Evolutionary conservation across 1,284 basidiomycete genomes (phyloP), one percentile per base, ranked within the genome.

Genomic region (Austropuccinia psidii): DNA sequence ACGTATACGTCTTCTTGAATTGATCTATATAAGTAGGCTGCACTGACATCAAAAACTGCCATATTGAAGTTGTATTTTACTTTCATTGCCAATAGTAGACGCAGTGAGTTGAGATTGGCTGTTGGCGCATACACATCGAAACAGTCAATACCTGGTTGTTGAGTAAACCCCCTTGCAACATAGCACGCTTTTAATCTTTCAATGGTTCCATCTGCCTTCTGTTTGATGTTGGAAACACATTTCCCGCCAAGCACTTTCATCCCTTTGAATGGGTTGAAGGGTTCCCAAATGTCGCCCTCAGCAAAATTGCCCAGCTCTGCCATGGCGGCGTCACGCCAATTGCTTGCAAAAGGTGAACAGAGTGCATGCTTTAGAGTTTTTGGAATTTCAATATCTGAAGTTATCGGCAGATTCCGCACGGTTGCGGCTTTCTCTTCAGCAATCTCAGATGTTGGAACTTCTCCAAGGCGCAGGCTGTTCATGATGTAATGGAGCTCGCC

Each of bases 11-110:
- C n/a, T 54, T 69, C 54, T 13, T 57, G 11, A 6, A 69, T 55
- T 8, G 50, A 45, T 11, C 68, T 72, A n/a, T 72, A 57, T 5
- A 50, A 33, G 33, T 72, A 72, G 0, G 68, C 68, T 19, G 57
- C 41, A 24, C 27, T 47, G 7, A 72, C 45, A 21, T 72, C 57
- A 52, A 72, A 72, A 3, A 21, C 21, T 3, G 15, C 4, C 2
- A 43, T 45, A 7, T 24, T 9, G 15, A 21, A 37, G 19, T 24
- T 13, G 6, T 47, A 24, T 11, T 69, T 41, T 0, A 31, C 15
- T 1, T 35, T 31, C 4, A 69, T 17, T 2, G 54, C 57, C 3
- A 64, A 41, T 8, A 64, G 17, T 3, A 64, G 2, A 4, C 37
- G 5, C 15, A 47, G 39, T 11, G 61, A 64, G n/a, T 27, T 24